Conservation (phyloP, 768 basidiomycete genomes). For the Trichaptum fuscoviolaceum region DNA sequence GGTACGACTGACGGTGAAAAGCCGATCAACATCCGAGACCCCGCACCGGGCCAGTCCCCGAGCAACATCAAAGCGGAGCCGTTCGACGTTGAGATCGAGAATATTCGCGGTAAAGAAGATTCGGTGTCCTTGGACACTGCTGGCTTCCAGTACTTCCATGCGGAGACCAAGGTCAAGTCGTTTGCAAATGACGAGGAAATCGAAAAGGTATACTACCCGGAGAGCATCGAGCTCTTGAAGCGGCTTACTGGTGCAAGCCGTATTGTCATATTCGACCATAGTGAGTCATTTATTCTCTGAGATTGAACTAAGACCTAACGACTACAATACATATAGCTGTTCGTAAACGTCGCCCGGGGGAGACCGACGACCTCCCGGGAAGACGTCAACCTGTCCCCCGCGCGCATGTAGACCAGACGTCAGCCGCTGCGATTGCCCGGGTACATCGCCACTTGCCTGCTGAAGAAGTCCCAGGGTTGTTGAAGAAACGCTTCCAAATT, state of each 20-base stretch:
- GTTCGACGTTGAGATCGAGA: constrained; percentile 21
- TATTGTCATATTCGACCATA: constrained; percentile 63
- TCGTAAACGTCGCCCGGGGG: constrained; percentile 34
- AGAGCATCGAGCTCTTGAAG: constrained; percentile 54
- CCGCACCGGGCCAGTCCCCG: constrained; percentile 20
- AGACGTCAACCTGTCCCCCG: constrained; percentile 38
- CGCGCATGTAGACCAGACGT: constrained; percentile 45
- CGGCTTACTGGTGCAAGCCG: constrained; percentile 52
- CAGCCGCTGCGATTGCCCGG: constrained; percentile 32
- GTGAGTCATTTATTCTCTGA: constrained; percentile 29
- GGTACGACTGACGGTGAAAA: constrained; percentile 34
- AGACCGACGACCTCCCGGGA: constrained; percentile 29
- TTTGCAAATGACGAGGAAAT: constrained; percentile 52
- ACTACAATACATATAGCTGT: constrained; percentile 27
- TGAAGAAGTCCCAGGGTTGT: constrained; percentile 31
- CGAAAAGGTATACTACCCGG: constrained; percentile 51
- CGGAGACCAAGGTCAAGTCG: constrained; percentile 32
- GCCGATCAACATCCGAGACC: constrained; percentile 34
- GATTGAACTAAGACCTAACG: not conserved
- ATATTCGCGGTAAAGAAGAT: constrained; percentile 30
- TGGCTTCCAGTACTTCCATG: constrained; percentile 30
- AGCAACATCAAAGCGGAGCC: constrained; percentile 5
- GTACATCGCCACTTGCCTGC: constrained; percentile 40
- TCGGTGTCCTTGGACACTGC: constrained; percentile 27
- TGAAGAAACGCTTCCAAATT: constrained; percentile 44